Conservation (phyloP, 768 basidiomycete genomes). For the Macrolepiota albuminosa region DNA sequence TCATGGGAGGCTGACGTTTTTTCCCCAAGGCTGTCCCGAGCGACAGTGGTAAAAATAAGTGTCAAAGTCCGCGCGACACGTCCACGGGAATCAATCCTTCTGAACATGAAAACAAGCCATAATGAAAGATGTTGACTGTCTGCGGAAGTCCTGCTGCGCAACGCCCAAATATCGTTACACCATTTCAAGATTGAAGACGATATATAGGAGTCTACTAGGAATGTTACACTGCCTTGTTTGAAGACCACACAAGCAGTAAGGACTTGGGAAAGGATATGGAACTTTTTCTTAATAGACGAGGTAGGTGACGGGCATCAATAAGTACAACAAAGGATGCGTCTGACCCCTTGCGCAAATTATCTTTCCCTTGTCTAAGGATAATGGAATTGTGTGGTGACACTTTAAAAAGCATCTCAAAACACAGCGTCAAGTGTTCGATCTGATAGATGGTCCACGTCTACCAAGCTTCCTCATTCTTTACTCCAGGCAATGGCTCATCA, state of each 20-base stretch:
- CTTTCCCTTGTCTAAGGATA: background rate
- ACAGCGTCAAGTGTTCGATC: background rate
- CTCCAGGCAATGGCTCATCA: background rate
- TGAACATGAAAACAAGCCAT: background rate
- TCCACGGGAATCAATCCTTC: background rate
- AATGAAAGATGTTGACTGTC: background rate
- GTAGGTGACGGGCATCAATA: background rate
- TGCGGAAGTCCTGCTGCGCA: background rate
- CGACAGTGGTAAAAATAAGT: too few species aligned
- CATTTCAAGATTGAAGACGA: background rate
- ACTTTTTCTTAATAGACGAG: background rate
- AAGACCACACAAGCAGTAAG: background rate
- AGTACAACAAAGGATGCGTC: background rate
- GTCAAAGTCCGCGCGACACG: too few species aligned
- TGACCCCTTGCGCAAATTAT: background rate
- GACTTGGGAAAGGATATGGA: background rate
- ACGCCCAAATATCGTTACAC: background rate
- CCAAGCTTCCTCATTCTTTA: conserved; percentile 10
- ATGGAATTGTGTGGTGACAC: background rate
- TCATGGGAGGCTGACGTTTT: background rate
- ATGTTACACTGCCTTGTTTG: background rate
- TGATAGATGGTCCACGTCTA: background rate
- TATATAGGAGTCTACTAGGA: background rate
- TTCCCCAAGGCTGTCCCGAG: too few species aligned
- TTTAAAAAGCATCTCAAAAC: background rate